A percentile compares a stretch with the other conserved stretches of the same genome.
Conservation (phyloP, 371 early-diverging fungal species). For the Mucor plumbeus region DNA sequence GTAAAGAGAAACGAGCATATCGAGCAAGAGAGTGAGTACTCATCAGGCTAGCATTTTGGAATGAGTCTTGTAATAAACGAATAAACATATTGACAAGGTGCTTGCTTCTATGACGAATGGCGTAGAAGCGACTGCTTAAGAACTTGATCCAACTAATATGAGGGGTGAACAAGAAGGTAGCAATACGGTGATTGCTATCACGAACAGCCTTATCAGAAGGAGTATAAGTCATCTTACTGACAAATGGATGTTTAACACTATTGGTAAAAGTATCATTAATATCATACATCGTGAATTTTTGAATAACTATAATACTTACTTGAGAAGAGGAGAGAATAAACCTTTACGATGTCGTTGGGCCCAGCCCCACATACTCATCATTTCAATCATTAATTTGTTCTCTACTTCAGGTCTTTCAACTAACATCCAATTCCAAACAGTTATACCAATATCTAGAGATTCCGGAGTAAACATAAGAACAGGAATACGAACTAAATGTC, state of each 20-base stretch:
- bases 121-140: slow-evolving; percentile 81
- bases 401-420: slow-evolving; percentile 77
- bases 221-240: slow-evolving; percentile 87
- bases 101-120: slow-evolving; percentile 75
- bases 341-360: slow-evolving; percentile 81
- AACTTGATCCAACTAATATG: slow-evolving; percentile 89
- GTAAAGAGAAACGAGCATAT: slow-evolving; percentile 78
- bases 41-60: slow-evolving; percentile 63
- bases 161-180: slow-evolving; percentile 71
- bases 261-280: background rate
- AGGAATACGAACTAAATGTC: slow-evolving; percentile 86
- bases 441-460: slow-evolving; percentile 77
- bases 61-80: slow-evolving; percentile 79
- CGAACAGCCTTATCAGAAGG: slow-evolving; percentile 83
- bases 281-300: background rate
- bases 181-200: slow-evolving; percentile 63
- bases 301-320: slow-evolving; percentile 17
- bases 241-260: slow-evolving; percentile 79
- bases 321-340: slow-evolving; percentile 65
- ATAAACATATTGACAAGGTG: slow-evolving; percentile 75
- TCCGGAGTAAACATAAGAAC: slow-evolving; percentile 80
- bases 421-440: slow-evolving; percentile 90
- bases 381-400: slow-evolving; percentile 79
- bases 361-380: slow-evolving; percentile 85
- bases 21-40: slow-evolving; percentile 79